phyloP scores from a whole-genome alignment of 345 rosid genomes.

The Punica granatum region DNA sequence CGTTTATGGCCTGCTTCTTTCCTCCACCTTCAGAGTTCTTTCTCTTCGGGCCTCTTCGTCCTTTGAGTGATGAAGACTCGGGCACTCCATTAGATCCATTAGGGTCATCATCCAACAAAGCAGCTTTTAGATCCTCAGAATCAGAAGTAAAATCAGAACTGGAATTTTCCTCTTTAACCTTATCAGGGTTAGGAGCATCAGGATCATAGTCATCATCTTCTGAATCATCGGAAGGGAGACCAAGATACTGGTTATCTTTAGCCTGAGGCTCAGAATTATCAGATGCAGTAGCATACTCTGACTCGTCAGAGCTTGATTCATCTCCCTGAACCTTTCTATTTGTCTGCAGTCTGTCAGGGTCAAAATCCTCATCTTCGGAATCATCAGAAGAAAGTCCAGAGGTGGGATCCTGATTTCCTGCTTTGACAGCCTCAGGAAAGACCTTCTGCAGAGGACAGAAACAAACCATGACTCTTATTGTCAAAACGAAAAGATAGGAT shows the following conservation, averaged over 20 bases:
- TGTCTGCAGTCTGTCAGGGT: slow-evolving; percentile 20
- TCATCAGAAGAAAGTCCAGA: slow-evolving; percentile 73
- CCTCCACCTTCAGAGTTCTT: slow-evolving; percentile 20
- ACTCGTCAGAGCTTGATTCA: slow-evolving; percentile 5
- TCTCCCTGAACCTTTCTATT: not conserved
- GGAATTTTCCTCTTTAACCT: slow-evolving; percentile 42
- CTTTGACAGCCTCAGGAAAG: slow-evolving; percentile 74
- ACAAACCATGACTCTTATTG: slow-evolving; percentile 1
- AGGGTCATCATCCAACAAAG: slow-evolving; percentile 18
- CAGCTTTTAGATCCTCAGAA: slow-evolving; percentile 57
- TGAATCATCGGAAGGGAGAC: slow-evolving; percentile 4
- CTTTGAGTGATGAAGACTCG: slow-evolving; percentile 1
- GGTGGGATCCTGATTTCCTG: slow-evolving; percentile 30
- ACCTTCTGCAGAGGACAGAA: slow-evolving; percentile 49
- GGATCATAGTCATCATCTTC: slow-evolving; percentile 12
- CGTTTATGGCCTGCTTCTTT: slow-evolving; percentile 17
- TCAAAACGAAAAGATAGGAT: not conserved
- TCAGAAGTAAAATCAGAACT: slow-evolving; percentile 75
- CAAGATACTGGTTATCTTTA: not conserved
- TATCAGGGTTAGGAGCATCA: slow-evolving; percentile 33
- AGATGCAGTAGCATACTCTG: slow-evolving; percentile 9
- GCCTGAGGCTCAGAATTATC: not conserved
- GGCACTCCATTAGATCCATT: slow-evolving; percentile 26
- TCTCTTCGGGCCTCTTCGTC: slow-evolving; percentile 14
- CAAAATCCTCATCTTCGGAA: slow-evolving; percentile 79